Percentiles rank a stretch among this genome's conserved stretches.
Conservation (phyloP, 495 filamentous ascomycete genomes). For the Hyaloscypha variabilis region DNA sequence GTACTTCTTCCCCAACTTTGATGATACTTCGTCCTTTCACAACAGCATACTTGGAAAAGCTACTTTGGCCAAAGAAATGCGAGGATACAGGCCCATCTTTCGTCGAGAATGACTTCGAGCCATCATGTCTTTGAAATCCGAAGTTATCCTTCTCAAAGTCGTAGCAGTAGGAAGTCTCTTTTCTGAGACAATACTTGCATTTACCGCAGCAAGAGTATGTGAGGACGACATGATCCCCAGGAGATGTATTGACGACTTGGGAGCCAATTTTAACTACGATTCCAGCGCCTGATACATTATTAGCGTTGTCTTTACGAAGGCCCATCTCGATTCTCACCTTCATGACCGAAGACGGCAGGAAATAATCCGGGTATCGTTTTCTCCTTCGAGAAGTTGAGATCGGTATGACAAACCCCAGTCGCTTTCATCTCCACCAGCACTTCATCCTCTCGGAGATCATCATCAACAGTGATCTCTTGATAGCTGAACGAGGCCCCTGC, state of each 20-base stretch:
- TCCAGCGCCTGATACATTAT: constrained; percentile 41
- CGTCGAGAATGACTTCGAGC: constrained; percentile 23
- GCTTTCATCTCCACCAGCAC: constrained; percentile 43
- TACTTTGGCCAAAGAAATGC: constrained; percentile 50
- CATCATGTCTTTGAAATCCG: constrained; percentile 28
- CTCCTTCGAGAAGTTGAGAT: constrained; percentile 40
- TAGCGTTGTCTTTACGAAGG: background rate
- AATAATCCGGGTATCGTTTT: constrained; percentile 36
- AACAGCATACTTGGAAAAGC: constrained; percentile 38
- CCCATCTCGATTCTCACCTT: constrained; percentile 27
- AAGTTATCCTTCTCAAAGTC: constrained; percentile 38
- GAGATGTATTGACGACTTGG: constrained; percentile 34
- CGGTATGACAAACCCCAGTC: constrained; percentile 46
- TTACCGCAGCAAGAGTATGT: constrained; percentile 38
- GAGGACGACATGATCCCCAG: constrained; percentile 49
- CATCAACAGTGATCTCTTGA: constrained; percentile 34
- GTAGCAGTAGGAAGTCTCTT: constrained; percentile 36
- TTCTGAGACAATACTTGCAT: constrained; percentile 36
- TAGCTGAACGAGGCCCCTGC: constrained; percentile 27
- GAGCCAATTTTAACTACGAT: constrained; percentile 48
- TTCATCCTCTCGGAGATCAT: constrained; percentile 37
- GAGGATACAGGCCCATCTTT: constrained; percentile 34
- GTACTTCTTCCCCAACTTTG: constrained; percentile 24
- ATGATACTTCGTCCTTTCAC: constrained; percentile 31
- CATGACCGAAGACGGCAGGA: constrained; percentile 53